Evolutionary conservation across 1,139 yeast genomes (phyloP).

Genomic region (Candida smagusa): DNA sequence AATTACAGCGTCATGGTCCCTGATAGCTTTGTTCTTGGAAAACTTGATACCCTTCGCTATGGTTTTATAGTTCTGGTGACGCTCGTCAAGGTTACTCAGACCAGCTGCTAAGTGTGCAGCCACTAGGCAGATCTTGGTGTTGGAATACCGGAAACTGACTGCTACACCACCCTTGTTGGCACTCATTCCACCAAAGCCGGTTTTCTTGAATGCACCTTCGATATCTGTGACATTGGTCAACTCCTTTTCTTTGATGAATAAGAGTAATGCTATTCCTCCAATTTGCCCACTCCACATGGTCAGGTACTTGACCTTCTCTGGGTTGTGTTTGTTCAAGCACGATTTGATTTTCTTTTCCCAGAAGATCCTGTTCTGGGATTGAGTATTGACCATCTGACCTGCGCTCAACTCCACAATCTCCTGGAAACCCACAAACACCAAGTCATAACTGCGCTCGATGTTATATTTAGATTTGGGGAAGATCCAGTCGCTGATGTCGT

Average conservation of each 20-base stretch:
- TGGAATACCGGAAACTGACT: conserved; percentile 73
- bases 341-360: conserved; percentile 76
- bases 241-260: conserved; percentile 23
- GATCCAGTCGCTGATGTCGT: conserved; percentile 55
- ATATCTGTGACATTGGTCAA: conserved; percentile 56
- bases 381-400: conserved; percentile 82
- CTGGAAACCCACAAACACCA: conserved; percentile 82
- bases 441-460: conserved; percentile 46
- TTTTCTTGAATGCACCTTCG: conserved; percentile 79
- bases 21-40: conserved; percentile 46
- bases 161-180: conserved; percentile 97
- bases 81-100: conserved; percentile 65
- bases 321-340: conserved; percentile 46
- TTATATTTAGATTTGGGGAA: conserved; percentile 37
- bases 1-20: conserved; percentile 81
- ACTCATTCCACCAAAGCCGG: conserved; percentile 72
- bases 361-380: conserved; percentile 61
- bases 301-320: conserved; percentile 49
- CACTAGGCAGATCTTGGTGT: conserved; percentile 27
- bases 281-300: conserved; percentile 83
- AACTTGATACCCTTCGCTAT: conserved; percentile 58
- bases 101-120: conserved; percentile 93
- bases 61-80: conserved; percentile 70
- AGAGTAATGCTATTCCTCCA: conserved; percentile 82
- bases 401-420: conserved; percentile 92